phyloP scores from a whole-genome alignment of 192 early-diverging fungal genomes.

The Polychytrium aggregatum region DNA sequence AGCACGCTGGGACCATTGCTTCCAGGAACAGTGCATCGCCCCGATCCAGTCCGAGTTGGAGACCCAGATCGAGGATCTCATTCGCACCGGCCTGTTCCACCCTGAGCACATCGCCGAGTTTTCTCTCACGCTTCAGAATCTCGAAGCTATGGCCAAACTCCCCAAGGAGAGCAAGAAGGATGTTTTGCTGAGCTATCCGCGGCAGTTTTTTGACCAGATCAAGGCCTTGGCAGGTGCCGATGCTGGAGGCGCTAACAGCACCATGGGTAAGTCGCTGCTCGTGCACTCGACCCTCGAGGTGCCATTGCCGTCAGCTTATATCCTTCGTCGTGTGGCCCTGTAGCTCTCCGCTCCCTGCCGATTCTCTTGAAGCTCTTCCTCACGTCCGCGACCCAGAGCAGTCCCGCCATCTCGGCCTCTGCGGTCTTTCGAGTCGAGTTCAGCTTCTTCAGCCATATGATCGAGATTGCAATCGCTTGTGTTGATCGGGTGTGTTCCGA shows the following conservation, averaged over 20 bases:
- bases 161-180: not conserved
- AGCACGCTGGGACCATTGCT: too few species aligned
- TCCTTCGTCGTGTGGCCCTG: too few species aligned
- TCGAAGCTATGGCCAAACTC: constrained; percentile 2
- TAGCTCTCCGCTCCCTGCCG: too few species aligned
- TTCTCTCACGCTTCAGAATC: constrained; percentile 7
- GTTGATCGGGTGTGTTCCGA: not conserved
- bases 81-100: constrained; percentile 9
- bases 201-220: constrained; percentile 8
- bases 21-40: not conserved
- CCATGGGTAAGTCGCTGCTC: not conserved
- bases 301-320: not conserved
- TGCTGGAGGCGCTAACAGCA: not conserved
- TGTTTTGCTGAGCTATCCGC: constrained; percentile 6
- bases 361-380: too few species aligned
- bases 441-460: constrained; percentile 2
- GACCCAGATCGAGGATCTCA: not conserved
- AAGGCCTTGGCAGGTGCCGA: not conserved
- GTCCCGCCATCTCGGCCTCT: too few species aligned
- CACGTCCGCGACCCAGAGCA: too few species aligned
- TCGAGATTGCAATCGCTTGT: not conserved
- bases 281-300: not conserved
- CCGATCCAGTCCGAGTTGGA: not conserved
- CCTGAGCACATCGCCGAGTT: constrained; percentile 15
- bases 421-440: too few species aligned